phyloP scores from a whole-genome alignment of 23 red algal species.

The Gracilariopsis chorda region DNA sequence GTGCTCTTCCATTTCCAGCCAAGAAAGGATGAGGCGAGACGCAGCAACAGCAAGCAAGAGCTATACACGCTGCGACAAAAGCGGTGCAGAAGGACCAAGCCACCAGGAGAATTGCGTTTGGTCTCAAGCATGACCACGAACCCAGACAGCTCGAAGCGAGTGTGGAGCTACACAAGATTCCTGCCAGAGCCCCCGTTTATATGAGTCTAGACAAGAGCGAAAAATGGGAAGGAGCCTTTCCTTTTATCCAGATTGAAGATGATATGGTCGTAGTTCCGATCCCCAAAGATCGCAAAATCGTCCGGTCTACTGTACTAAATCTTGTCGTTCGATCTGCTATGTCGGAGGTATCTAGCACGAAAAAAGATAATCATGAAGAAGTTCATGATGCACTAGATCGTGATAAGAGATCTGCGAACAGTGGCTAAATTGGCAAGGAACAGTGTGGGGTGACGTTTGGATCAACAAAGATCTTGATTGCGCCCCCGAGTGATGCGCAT shows the following conservation, averaged over 20 bases:
- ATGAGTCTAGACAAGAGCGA: background rate
- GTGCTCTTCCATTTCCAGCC: background rate
- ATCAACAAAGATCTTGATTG: too few species aligned
- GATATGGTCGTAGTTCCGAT: constrained; percentile 33
- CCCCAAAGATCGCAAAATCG: background rate
- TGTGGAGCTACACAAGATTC: background rate
- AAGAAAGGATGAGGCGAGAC: background rate
- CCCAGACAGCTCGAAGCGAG: background rate
- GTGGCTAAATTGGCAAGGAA: too few species aligned
- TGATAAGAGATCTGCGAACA: too few species aligned
- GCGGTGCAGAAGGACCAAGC: constrained; percentile 25
- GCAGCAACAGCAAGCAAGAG: background rate
- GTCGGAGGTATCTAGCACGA: background rate
- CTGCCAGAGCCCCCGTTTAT: constrained; percentile 3
- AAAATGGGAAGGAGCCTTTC: constrained; percentile 19
- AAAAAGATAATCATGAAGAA: background rate
- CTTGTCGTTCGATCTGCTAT: background rate
- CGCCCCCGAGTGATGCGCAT: too few species aligned
- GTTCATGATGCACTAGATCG: too few species aligned
- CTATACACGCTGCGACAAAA: background rate
- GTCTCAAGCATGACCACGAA: background rate
- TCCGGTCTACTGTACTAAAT: constrained; percentile 24
- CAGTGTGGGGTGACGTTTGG: too few species aligned
- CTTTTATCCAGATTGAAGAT: constrained; percentile 21
- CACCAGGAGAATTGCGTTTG: constrained; percentile 11